Evolutionary conservation across 441 rosid genomes (phyloP), one percentile per base, ranked within the genome.

Genomic region (Rhodomyrtus psidioides): DNA sequence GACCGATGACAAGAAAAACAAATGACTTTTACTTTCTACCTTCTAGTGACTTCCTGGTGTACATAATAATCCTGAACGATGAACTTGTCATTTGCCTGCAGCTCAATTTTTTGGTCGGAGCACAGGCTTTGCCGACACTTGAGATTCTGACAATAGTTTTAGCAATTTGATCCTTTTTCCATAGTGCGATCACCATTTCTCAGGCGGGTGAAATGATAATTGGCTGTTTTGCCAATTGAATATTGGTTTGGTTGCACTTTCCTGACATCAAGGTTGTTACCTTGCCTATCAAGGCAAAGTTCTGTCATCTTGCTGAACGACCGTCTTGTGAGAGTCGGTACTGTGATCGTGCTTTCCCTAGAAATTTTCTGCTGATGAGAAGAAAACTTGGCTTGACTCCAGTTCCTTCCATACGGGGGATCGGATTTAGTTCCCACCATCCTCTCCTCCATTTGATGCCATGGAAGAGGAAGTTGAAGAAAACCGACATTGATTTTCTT

Each of bases 1-100:
- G 92, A 82, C 88, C 2, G 96, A 93, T 34, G 96, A 86, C 89
- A 96, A 93, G 94, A 97, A 95, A 88, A 94, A 89, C 93, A 95
- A 93, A 87, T 91, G 90, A 93, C 83, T 54, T 34, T 34, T 82
- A 54, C 59, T 53, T 30, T 53, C 39, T 28, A 51, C 83, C n/a
- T 53, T 51, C 24, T 53, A 49, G 83, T 6, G 79, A 21, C 79
- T 82, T 82, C n/a, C 58, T 46, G 59, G 83, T 51, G 55, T 82
- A 82, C 83, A 82, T 81, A n/a, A n/a, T 49, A 28, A 81, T n/a
- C 56, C 56, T n/a, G 56, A 82, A 46, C 46, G 1, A 34, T 65
- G 49, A n/a, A 65, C 79, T 34, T 34, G 79, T 65, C 79, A 65
- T 65, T 34, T 4, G 26, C 79, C 46, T 65, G 49, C 79, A 34